A percentile compares a stretch with the other conserved stretches of the same genome.
phyloP scores from a whole-genome alignment of 2,329 filamentous ascomycete genomes.

The Amauroascus verrucosus region DNA sequence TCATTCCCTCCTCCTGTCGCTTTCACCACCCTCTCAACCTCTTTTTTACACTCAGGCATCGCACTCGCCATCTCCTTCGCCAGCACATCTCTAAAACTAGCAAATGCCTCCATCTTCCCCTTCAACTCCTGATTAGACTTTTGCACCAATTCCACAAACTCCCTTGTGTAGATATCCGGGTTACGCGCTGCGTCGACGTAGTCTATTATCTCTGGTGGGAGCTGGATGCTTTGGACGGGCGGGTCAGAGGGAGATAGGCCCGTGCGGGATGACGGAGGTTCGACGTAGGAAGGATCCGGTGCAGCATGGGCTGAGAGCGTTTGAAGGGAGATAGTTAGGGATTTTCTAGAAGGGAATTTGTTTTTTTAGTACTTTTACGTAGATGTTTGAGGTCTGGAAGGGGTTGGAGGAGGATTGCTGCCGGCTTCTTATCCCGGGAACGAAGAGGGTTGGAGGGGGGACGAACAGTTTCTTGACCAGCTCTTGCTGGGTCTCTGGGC shows the following conservation, averaged over 20 bases:
- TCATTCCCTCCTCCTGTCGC: slow-evolving; percentile 23
- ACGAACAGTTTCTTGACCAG: slow-evolving; percentile 49
- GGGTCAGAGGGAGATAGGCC: slow-evolving; percentile 27
- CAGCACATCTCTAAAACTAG: slow-evolving; percentile 48
- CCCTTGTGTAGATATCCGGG: slow-evolving; percentile 56
- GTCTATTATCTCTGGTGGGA: slow-evolving; percentile 52
- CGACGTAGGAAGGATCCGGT: slow-evolving; percentile 18
- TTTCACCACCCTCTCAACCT: slow-evolving; percentile 44
- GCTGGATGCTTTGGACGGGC: slow-evolving; percentile 41
- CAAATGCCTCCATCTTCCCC: slow-evolving; percentile 51
- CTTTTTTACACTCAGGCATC: slow-evolving; percentile 47
- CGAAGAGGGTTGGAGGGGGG: not conserved
- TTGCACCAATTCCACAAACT: slow-evolving; percentile 55
- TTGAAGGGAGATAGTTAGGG: slow-evolving; percentile 44
- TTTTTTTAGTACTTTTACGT: not conserved
- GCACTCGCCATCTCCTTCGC: slow-evolving; percentile 48
- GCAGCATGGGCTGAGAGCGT: slow-evolving; percentile 39
- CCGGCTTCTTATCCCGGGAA: slow-evolving; percentile 19
- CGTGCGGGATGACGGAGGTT: slow-evolving; percentile 6
- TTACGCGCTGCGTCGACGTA: slow-evolving; percentile 55
- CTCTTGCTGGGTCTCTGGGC: slow-evolving; percentile 45
- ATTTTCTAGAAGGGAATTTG: slow-evolving; percentile 15
- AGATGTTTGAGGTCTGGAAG: slow-evolving; percentile 40
- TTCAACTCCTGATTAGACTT: slow-evolving; percentile 53
- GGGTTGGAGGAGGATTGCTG: slow-evolving; percentile 46